Conservation (phyloP, 2,329 filamentous ascomycete species). For the Arthrobotrys sphaeroides region DNA sequence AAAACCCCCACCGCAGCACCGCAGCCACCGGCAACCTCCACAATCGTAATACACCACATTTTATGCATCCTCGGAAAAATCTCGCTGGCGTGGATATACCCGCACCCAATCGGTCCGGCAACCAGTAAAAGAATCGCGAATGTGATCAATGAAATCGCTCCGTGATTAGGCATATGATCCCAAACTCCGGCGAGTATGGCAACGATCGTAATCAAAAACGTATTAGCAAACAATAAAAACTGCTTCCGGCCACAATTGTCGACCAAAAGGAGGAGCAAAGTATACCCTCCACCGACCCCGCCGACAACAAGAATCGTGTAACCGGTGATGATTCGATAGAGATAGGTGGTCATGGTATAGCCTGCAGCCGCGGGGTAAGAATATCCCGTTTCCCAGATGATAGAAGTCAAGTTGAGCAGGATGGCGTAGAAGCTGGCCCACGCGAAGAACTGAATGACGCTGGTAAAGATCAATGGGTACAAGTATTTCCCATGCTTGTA, state of each 20-base stretch:
- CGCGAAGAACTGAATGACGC: constrained; percentile 6
- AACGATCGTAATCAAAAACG: background rate
- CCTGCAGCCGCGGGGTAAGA: no score
- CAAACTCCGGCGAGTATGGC: constrained; percentile 5
- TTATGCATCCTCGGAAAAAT: constrained; percentile 26
- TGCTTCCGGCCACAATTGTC: constrained; percentile 36
- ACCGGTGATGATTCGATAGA: constrained; percentile 1
- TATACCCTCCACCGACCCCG: constrained; percentile 12
- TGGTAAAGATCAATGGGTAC: constrained; percentile 12
- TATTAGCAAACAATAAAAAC: constrained; percentile 7
- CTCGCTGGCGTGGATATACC: constrained; percentile 27
- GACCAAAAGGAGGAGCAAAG: background rate
- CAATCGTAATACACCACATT: constrained; percentile 31
- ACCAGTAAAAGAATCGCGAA: background rate
- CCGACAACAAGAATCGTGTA: background rate
- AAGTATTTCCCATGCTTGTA: constrained; percentile 19
- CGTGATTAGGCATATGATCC: background rate
- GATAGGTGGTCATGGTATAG: no score
- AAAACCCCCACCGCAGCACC: constrained; percentile 24
- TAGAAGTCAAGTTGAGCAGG: constrained; percentile 6
- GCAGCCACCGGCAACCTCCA: constrained; percentile 14
- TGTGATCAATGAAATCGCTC: constrained; percentile 8
- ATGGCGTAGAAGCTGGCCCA: constrained; percentile 23
- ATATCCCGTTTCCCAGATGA: background rate
- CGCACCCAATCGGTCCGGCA: constrained; percentile 27